Base-by-base conservation (phyloP, 768 basidiomycete genomes). In the Macrolepiota albuminosa region DNA sequence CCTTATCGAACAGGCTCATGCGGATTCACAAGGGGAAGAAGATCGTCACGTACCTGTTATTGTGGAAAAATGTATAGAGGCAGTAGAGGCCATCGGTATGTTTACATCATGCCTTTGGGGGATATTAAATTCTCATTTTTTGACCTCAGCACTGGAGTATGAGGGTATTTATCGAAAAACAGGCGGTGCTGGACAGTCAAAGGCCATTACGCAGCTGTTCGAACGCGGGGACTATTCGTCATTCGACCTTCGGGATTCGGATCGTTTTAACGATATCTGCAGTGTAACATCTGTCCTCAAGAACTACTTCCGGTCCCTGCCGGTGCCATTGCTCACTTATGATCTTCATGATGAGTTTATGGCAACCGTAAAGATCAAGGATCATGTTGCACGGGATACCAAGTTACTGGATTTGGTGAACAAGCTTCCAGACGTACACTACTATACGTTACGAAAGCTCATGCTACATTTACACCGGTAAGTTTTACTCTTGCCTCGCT, bases 101-200 rank as follows among this genome's bases (percentile, higher is more conserved):
- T 51, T 9, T 52, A 40, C 18, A 10, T 45, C 40, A 1, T 46
- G 29, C 4, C 1, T 36, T 33, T 43, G 14, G 14, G 34, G 24
- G 4, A 40, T 58, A 31, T 13, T 26, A 11, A 24, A 48, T 2
- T 0, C 21, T 43, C 36, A 16, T n/a, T 31, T 34, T 33, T 13
- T 46, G 13, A 31, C 33, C 34, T 34, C 54, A 92, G 95, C 91
- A 5, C 81, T 98, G 75, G 93, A 97, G 60, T 95, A 95, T 68
- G 97, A 99, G 72, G 97, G 97, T 11, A 93, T 99, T 63, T 99
- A 99, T 73, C 93, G 97, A 63, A 99, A 99, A 77, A 93, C 89
- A 0, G 97, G 97, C 34, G 97, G 97, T 3, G 87, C 91, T 33
- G 83, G 90, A 2, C 95, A 95, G 67, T 90, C 93, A 39, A 96